Evolutionary conservation across 805 yeast genomes (phyloP), one percentile per base, ranked within the genome.

Genomic region (Yarrowia sp.): DNA sequence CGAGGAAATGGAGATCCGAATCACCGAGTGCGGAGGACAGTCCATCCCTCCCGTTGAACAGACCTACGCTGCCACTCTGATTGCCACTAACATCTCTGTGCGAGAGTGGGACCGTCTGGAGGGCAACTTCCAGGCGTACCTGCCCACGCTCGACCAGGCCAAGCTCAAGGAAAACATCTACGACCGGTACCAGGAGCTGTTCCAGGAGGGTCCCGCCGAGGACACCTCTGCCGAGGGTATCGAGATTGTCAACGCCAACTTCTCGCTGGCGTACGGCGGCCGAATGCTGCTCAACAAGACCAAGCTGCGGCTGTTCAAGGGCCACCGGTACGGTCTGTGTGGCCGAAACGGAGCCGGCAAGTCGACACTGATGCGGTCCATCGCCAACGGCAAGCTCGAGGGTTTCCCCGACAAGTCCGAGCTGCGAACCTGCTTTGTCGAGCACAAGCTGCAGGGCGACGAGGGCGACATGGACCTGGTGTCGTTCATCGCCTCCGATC

Each of bases 341-440:
- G 99, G 99, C 77, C 85, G 98, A 81, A 94, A 94, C 77, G 99
- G 99, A 85, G 98, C 97, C 69, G 99, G 99, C 82, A 94, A 94
- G 80, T 92, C 98, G 14, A 94, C 99, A 15, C 83, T 94, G 74
- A 92, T 94, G 98, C 87, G 98, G 79, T 89, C 98, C 38, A 95
- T 94, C 74, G 92, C 97, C 67, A 91, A 92, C 76, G 98, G 98
- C 69, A 97, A 94, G 81, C 84, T 94, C 71, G 98, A 94, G 81
- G 98, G 98, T 4, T 94, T 95, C 87, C 99, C 99, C 52, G 89
- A 91, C 73, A 88, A 92, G 74, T 86, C 89, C 67, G 89, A 88
- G 75, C 82, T 95, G 71, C 87, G 90, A 78, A 94, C 98, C 38
- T 92, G 98, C 81, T 95, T 94, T 74, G 98, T 94, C 66, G 99